These are phyloP conservation scores for Stropharia rugosoannulata DNA, from an alignment of 768 basidiomycete genomes.

Conservation along the genomic window DNA sequence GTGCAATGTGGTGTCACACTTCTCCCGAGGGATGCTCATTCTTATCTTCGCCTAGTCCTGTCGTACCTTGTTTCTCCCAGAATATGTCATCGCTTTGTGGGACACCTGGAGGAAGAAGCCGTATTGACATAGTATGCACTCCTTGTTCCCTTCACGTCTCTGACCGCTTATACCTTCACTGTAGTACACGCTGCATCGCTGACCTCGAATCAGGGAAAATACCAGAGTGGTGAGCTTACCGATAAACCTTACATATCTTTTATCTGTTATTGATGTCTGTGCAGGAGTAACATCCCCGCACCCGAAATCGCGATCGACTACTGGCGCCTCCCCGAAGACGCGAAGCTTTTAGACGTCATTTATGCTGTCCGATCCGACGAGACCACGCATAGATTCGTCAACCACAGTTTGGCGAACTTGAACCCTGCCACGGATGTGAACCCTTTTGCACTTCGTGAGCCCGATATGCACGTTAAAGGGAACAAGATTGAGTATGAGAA, in stretches of 20 bases:
- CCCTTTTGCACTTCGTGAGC: constrained; percentile 87
- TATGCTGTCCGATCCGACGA: constrained; percentile 94
- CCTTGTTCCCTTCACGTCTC: background rate
- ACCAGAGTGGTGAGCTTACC: constrained; percentile 32
- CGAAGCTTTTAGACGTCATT: constrained; percentile 84
- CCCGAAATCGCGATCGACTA: constrained; percentile 94
- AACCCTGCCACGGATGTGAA: constrained; percentile 77
- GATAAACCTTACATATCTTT: background rate
- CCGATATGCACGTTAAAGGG: constrained; percentile 84
- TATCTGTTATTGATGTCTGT: background rate
- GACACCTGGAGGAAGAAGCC: constrained; percentile 92
- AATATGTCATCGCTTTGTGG: constrained; percentile 89
- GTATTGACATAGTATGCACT: constrained; percentile 80
- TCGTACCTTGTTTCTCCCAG: constrained; percentile 76
- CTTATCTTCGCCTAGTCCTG: constrained; percentile 47
- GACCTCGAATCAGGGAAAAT: constrained; percentile 82
- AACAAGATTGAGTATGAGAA: constrained; percentile 62
- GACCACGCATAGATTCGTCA: constrained; percentile 91
- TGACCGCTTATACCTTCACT: background rate
- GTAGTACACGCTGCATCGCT: constrained; percentile 75
- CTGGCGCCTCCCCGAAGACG: constrained; percentile 76
- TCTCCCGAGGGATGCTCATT: constrained; percentile 4
- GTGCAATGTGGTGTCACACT: constrained; percentile 22
- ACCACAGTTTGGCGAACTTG: constrained; percentile 92
- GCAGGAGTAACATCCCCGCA: constrained; percentile 66